A percentile compares a stretch with the other conserved stretches of the same genome.
Evolutionary conservation across 768 basidiomycete genomes (phyloP).

Genomic region (Naganishia randhawae): DNA sequence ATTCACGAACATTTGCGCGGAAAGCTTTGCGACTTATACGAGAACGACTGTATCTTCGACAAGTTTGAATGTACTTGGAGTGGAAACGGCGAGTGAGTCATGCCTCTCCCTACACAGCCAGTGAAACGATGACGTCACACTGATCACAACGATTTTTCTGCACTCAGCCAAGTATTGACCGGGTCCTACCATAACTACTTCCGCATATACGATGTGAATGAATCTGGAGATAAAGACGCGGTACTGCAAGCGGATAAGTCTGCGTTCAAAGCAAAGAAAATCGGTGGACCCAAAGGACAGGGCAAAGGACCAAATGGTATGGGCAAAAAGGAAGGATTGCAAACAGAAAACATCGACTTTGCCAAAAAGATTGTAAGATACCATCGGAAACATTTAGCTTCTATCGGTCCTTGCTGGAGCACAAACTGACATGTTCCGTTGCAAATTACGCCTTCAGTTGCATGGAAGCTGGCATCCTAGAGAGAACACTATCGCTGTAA

Average conservation of each 20-base stretch:
- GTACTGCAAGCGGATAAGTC: slow-evolving; percentile 98
- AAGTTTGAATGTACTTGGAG: slow-evolving; percentile 99
- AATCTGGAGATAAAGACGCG: slow-evolving; percentile 70
- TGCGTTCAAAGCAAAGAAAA: slow-evolving; percentile 99
- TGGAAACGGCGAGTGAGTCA: slow-evolving; percentile 79
- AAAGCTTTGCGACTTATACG: slow-evolving; percentile 96
- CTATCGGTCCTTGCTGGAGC: slow-evolving; percentile 44
- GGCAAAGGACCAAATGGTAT: slow-evolving; percentile 58
- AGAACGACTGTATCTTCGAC: slow-evolving; percentile 99
- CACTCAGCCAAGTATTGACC: slow-evolving; percentile 82
- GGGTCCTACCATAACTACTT: slow-evolving; percentile 99
- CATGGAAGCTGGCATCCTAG: slow-evolving; percentile 79
- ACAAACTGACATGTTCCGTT: slow-evolving; percentile 50
- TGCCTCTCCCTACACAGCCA: not conserved
- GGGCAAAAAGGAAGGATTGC: slow-evolving; percentile 73
- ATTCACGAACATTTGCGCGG: slow-evolving; percentile 97
- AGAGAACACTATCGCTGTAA: slow-evolving; percentile 95
- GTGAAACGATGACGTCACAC: slow-evolving; percentile 1
- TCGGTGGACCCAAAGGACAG: slow-evolving; percentile 65
- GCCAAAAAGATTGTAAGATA: slow-evolving; percentile 50
- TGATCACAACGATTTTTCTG: not conserved
- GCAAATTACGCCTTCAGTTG: slow-evolving; percentile 26
- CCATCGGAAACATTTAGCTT: not conserved
- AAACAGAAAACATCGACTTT: slow-evolving; percentile 79
- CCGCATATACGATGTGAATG: slow-evolving; percentile 86